Conservation (phyloP, 2,329 filamentous ascomycete genomes). For the Xylariomycetidae sp. region DNA sequence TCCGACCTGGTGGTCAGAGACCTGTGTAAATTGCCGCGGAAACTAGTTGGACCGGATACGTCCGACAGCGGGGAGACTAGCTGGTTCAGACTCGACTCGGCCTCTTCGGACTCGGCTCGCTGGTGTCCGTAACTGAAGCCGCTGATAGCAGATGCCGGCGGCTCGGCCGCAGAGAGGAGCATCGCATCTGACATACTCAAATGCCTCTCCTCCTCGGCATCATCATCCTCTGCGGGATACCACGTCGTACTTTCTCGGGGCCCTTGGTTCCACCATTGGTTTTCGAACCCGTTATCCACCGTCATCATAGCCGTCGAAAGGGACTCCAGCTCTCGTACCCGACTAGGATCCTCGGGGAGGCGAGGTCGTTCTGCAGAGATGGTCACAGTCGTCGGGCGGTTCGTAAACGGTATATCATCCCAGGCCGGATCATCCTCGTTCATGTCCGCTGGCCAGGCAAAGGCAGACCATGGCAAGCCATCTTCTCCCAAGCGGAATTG, state of each 20-base stretch:
- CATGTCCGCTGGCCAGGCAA: conserved; percentile 28
- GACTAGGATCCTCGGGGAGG: conserved; percentile 27
- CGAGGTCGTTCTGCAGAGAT: conserved; percentile 10
- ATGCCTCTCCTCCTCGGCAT: conserved; percentile 14
- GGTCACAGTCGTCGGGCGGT: conserved; percentile 17
- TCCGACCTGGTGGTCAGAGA: conserved; percentile 36
- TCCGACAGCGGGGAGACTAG: conserved; percentile 35
- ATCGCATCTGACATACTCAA: conserved; percentile 23
- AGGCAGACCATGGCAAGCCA: conserved; percentile 40
- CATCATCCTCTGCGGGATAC: conserved; percentile 13
- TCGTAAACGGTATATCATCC: conserved; percentile 12
- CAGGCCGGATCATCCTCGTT: conserved; percentile 25
- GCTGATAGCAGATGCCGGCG: conserved; percentile 5
- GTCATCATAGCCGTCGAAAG: conserved; percentile 50
- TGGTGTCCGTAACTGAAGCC: conserved; percentile 1
- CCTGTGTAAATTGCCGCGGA: conserved; percentile 22
- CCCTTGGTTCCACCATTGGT: conserved; percentile 52
- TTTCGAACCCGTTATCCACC: conserved; percentile 52
- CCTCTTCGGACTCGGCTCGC: not conserved
- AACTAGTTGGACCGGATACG: conserved; percentile 18
- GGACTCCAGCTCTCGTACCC: conserved; percentile 37
- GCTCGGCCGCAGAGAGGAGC: conserved; percentile 18
- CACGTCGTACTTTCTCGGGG: conserved; percentile 23
- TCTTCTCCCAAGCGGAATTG: conserved; percentile 41
- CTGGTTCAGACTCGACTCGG: conserved; percentile 8